Conservation (phyloP, 257 asterid genomes). For the Forsythia viridissima region DNA sequence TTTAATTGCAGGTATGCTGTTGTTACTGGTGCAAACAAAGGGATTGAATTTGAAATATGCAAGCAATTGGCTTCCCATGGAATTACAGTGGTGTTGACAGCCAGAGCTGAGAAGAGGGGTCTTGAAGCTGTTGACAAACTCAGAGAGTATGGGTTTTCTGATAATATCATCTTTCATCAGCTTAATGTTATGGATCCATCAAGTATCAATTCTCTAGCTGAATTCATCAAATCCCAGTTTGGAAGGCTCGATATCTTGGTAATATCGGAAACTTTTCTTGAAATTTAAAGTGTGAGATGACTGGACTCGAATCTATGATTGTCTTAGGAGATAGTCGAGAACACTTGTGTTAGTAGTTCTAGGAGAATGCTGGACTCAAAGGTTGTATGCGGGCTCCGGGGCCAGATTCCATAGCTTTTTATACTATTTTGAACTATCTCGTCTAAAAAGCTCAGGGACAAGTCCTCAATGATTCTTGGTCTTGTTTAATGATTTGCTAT, state of each 20-base stretch:
- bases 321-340: no score
- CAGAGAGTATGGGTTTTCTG: slow-evolving; percentile 37
- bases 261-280: no score
- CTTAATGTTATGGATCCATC: slow-evolving; percentile 43
- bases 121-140: slow-evolving; percentile 47
- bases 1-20: slow-evolving; percentile 37
- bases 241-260: slow-evolving; percentile 53
- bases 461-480: no score
- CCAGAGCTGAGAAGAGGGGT: slow-evolving; percentile 52
- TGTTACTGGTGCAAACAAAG: slow-evolving; percentile 56
- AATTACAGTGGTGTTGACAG: slow-evolving; percentile 46
- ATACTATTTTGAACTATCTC: no score
- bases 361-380: no score
- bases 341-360: no score
- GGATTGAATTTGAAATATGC: slow-evolving; percentile 59
- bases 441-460: no score
- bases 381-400: no score
- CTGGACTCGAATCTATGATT: no score
- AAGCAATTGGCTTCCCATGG: slow-evolving; percentile 49
- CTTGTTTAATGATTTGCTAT: no score
- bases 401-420: no score
- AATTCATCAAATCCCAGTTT: slow-evolving; percentile 32
- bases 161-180: slow-evolving; percentile 39
- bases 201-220: slow-evolving; percentile 36
- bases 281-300: no score